Base-by-base conservation (phyloP, 2,329 filamentous ascomycete species). In the Didymella sp. region DNA sequence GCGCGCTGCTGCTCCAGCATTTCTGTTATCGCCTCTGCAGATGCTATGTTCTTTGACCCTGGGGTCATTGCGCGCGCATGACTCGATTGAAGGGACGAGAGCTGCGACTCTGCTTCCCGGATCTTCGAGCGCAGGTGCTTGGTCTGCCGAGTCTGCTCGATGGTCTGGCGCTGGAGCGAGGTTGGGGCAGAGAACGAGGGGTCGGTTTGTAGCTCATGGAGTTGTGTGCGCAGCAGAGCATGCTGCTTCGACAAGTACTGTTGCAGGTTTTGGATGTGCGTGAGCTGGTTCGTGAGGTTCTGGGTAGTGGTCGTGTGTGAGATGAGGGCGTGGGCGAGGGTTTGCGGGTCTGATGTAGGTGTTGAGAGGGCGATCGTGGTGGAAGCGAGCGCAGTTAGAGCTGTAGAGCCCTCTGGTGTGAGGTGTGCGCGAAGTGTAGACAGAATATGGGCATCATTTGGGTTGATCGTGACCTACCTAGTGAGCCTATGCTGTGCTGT, bases 91-190 rank as follows among this genome's bases (percentile, higher is more conserved):
- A 55, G 79, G 70, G 62, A 85, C 77, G 56, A 64, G 12, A 77
- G 64, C 40, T 67, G 70, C 33, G 75, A 72, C 43, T 75, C 72
- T 48, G 90, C 85, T 68, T 95, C 91, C 15, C 85, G 85, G 1
- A 93, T 79, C 64, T 89, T 89, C 2, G 85, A 78, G 13, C 82
- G 78, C 33, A 91, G 79, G n/a, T 84, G 77, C 71, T 91, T 92
- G 45, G 89, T 85, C 53, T 83, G 86, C 51, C 90, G 86, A 62
- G 88, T 86, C 76, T 89, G 85, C 47, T 95, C 89, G 4, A 88
- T 81, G n/a, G 92, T 94, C 62, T 88, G 84, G 62, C 86, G 86
- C 11, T 86, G 84, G 3, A 93, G 77, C 0, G 84, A 69, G 0
- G 86, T 76, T 0, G 85, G 82, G 15, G 84, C 63, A n/a, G 71